These are phyloP conservation scores for Gentiana macrophylla DNA, from an alignment of 257 asterid species.

Conservation along the genomic window DNA sequence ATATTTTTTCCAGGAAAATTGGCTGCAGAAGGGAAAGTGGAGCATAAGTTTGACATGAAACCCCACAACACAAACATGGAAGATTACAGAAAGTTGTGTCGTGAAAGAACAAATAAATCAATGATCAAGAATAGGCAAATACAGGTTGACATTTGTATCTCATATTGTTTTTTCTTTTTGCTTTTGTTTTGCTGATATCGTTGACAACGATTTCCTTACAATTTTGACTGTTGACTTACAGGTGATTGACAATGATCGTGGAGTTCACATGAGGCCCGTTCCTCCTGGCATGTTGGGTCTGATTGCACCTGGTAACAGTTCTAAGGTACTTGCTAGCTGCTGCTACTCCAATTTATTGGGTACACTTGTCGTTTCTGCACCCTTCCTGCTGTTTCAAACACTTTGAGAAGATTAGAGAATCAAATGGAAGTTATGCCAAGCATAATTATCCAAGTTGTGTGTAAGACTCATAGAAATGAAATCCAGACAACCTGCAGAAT, in stretches of 20 bases:
- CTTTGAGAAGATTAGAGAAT: too few relatives aligned
- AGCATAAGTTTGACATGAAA: slow-evolving; percentile 89
- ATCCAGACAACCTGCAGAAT: too few relatives aligned
- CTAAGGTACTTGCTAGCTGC: slow-evolving; percentile 37
- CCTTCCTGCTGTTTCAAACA: not conserved
- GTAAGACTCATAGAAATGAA: too few relatives aligned
- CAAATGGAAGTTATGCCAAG: too few relatives aligned
- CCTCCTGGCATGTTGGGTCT: slow-evolving; percentile 85
- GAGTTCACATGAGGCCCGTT: slow-evolving; percentile 90
- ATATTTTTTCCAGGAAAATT: slow-evolving; percentile 21
- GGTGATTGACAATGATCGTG: slow-evolving; percentile 87
- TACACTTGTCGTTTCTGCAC: not conserved
- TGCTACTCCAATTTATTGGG: not conserved
- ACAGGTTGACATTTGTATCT: slow-evolving; percentile 33
- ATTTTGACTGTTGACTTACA: slow-evolving; percentile 20
- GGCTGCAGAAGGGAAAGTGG: slow-evolving; percentile 77
- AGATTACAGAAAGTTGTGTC: slow-evolving; percentile 71
- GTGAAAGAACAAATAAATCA: slow-evolving; percentile 90
- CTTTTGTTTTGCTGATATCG: slow-evolving; percentile 1
- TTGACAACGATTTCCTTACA: slow-evolving; percentile 4
- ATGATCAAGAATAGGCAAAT: slow-evolving; percentile 85
- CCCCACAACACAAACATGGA: slow-evolving; percentile 45
- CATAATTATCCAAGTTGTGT: too few relatives aligned
- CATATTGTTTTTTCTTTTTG: not conserved
- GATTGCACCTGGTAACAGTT: slow-evolving; percentile 37